phyloP scores from a whole-genome alignment of 225 moss, liverwort and hornwort genomes.

The Antitrichia curtipendula region DNA sequence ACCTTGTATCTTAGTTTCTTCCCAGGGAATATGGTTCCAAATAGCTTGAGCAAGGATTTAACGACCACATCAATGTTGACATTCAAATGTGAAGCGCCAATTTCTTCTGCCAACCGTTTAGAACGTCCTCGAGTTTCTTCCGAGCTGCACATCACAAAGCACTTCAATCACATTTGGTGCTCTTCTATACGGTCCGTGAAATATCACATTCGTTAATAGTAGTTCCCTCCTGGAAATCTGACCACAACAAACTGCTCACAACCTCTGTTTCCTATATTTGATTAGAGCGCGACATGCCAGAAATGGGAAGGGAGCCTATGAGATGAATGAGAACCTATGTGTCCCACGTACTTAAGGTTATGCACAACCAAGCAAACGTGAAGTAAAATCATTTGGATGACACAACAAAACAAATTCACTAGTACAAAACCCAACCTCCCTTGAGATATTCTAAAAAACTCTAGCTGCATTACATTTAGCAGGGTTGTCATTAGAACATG shows the following conservation, averaged over 20 bases:
- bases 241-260: background rate
- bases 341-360: background rate
- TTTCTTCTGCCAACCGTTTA: slow-evolving; percentile 68
- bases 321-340: background rate
- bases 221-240: background rate
- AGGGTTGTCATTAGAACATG: background rate
- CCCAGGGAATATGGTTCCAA: slow-evolving; percentile 59
- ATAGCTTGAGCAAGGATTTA: slow-evolving; percentile 50
- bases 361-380: background rate
- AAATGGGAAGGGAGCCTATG: background rate
- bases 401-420: background rate
- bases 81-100: slow-evolving; percentile 83
- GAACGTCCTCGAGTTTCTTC: slow-evolving; percentile 63
- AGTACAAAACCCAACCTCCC: background rate
- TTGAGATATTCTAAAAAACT: background rate
- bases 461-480: background rate
- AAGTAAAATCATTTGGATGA: background rate
- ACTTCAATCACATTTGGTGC: background rate
- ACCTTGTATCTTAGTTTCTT: slow-evolving; percentile 70
- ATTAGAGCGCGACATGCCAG: background rate
- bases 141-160: slow-evolving; percentile 33
- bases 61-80: slow-evolving; percentile 77
- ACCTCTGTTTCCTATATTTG: background rate
- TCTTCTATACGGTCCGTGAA: background rate
- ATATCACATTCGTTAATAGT: background rate